These are phyloP conservation scores for Penicillium nordicum DNA, from an alignment of 2,329 filamentous ascomycete genomes.

Conservation along the genomic window DNA sequence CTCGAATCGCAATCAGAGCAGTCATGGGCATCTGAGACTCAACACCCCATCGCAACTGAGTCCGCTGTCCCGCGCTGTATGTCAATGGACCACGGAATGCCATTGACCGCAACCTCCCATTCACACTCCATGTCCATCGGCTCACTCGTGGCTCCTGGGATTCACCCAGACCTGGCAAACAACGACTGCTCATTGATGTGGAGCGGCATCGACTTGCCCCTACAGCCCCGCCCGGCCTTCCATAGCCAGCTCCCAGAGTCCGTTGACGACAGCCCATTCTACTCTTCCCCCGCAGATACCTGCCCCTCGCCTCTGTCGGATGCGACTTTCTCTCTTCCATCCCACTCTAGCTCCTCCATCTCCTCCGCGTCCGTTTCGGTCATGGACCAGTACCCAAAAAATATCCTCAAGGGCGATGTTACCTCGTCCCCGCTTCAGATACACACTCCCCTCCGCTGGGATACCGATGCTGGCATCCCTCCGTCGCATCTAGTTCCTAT, in stretches of 20 bases:
- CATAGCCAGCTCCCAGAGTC: slow-evolving; percentile 37
- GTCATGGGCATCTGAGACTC: slow-evolving; percentile 28
- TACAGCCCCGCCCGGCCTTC: slow-evolving; percentile 29
- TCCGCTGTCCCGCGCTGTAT: slow-evolving; percentile 22
- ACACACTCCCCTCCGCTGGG: slow-evolving; percentile 35
- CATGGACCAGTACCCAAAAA: slow-evolving; percentile 36
- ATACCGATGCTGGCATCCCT: slow-evolving; percentile 28
- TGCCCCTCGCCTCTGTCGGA: slow-evolving; percentile 45
- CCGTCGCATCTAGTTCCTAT: slow-evolving; percentile 35
- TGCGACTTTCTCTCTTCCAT: slow-evolving; percentile 32
- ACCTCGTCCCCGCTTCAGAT: slow-evolving; percentile 36
- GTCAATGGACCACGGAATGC: slow-evolving; percentile 22
- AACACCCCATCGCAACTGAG: slow-evolving; percentile 20
- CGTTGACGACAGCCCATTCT: slow-evolving; percentile 41
- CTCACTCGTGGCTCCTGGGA: slow-evolving; percentile 34
- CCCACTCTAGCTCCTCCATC: slow-evolving; percentile 31
- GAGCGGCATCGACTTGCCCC: slow-evolving; percentile 35
- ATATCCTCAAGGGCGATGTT: slow-evolving; percentile 31
- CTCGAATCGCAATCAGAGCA: slow-evolving; percentile 36
- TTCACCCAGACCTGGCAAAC: slow-evolving; percentile 33
- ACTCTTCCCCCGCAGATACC: slow-evolving; percentile 42
- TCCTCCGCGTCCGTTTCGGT: slow-evolving; percentile 35
- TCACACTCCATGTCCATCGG: slow-evolving; percentile 37
- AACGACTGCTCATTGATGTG: slow-evolving; percentile 35
- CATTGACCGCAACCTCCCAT: slow-evolving; percentile 27